Evolutionary conservation across 768 basidiomycete genomes (phyloP).

Genomic region (Hypholoma fasciculare): DNA sequence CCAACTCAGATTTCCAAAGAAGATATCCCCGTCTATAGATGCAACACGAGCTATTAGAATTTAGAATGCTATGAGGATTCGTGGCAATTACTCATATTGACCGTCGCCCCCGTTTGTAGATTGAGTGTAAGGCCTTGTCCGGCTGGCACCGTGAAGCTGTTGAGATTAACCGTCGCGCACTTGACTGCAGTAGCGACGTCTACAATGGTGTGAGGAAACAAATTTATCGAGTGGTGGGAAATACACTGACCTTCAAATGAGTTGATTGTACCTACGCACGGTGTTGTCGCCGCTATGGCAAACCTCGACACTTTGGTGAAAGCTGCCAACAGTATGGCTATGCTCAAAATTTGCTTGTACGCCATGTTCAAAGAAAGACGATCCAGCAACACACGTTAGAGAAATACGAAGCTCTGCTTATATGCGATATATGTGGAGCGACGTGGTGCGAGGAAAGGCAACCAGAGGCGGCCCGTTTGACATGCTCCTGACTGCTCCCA

Average conservation of each 20-base stretch:
- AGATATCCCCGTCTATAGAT: slow-evolving; percentile 53
- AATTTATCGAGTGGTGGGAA: background rate
- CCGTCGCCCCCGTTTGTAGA: slow-evolving; percentile 49
- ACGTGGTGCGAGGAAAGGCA: background rate
- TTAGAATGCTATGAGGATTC: background rate
- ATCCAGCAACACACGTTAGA: too few species aligned
- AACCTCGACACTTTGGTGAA: too few species aligned
- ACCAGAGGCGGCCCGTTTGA: background rate
- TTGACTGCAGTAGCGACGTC: slow-evolving; percentile 37
- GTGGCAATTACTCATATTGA: slow-evolving; percentile 51
- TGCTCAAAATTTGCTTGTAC: too few species aligned
- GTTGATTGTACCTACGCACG: slow-evolving; percentile 18
- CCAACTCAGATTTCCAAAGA: slow-evolving; percentile 55
- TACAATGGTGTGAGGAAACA: background rate
- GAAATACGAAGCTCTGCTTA: too few species aligned
- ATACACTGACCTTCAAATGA: slow-evolving; percentile 18
- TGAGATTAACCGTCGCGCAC: slow-evolving; percentile 61
- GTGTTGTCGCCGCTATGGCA: background rate
- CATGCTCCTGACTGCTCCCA: too few species aligned
- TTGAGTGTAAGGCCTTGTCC: slow-evolving; percentile 49
- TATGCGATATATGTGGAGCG: too few species aligned
- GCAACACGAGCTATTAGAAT: background rate
- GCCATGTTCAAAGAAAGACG: too few species aligned
- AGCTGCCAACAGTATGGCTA: too few species aligned
- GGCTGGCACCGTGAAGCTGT: slow-evolving; percentile 56